Percentiles rank a stretch among this genome's conserved stretches.
These are phyloP conservation scores for Spiraea crenata DNA, from an alignment of 331 rosid genomes.

Conservation along the genomic window DNA sequence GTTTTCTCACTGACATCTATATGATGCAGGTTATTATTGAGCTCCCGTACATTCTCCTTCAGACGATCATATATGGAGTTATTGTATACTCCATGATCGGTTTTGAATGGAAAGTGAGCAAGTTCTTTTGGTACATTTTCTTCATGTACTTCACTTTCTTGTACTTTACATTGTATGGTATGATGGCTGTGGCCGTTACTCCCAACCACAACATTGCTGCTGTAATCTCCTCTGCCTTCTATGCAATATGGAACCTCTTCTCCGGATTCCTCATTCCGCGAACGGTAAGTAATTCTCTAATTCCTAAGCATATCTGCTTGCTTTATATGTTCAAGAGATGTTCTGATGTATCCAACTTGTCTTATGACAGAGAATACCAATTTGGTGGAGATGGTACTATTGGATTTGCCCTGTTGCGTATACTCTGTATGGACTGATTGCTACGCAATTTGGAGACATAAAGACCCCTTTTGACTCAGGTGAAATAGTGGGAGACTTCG, in stretches of 20 bases:
- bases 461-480: neutral
- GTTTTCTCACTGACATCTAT: neutral
- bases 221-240: slow-evolving; percentile 39
- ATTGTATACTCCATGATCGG: slow-evolving; percentile 44
- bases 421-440: slow-evolving; percentile 39
- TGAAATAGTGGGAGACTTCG: slow-evolving; percentile 25
- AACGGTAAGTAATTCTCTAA: slow-evolving; percentile 24
- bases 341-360: neutral
- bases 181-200: slow-evolving; percentile 48
- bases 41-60: slow-evolving; percentile 38
- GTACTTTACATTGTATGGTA: slow-evolving; percentile 47
- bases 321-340: neutral
- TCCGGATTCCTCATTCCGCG: slow-evolving; percentile 41
- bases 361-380: slow-evolving; percentile 36
- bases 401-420: slow-evolving; percentile 43
- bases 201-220: slow-evolving; percentile 41
- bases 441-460: slow-evolving; percentile 43
- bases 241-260: slow-evolving; percentile 40
- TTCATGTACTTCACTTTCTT: slow-evolving; percentile 42
- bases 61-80: slow-evolving; percentile 31
- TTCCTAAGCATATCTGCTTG: neutral
- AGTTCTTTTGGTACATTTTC: slow-evolving; percentile 43
- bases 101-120: slow-evolving; percentile 37
- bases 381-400: slow-evolving; percentile 58
- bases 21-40: slow-evolving; percentile 34